Evolutionary conservation across 2,329 filamentous ascomycete genomes (phyloP).

Genomic region (Diaporthe sp.): DNA sequence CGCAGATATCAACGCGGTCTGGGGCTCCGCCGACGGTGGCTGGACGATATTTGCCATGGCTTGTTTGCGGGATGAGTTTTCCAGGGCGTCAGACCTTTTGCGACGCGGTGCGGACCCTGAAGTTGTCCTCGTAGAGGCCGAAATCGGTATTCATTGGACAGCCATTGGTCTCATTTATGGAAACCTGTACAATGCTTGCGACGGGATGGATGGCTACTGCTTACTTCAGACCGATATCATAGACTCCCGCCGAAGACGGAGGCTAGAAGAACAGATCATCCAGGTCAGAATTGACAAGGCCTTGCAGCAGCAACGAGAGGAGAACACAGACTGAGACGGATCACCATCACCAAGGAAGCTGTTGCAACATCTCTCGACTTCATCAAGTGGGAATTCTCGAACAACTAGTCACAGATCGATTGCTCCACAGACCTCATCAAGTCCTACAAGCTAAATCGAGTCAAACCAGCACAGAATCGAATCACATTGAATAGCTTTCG

Average conservation of each 20-base stretch:
- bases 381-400: neutral
- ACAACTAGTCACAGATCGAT: neutral
- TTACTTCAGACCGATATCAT: too few relatives aligned
- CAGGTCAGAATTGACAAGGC: neutral
- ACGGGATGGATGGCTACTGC: too few relatives aligned
- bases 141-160: neutral
- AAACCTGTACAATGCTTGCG: neutral
- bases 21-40: fast-evolving
- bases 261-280: neutral
- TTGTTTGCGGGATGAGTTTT: neutral
- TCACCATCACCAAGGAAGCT: neutral
- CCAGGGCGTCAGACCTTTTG: neutral
- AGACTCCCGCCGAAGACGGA: neutral
- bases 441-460: neutral
- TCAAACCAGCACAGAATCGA: neutral
- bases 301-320: neutral
- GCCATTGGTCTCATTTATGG: neutral
- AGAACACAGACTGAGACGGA: neutral
- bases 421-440: too few relatives aligned
- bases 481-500: neutral
- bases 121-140: too few relatives aligned
- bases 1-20: neutral
- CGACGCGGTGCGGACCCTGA: neutral
- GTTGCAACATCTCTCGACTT: neutral
- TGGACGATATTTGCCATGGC: neutral